Base-by-base conservation (phyloP, 1,284 basidiomycete genomes). In the Mycena citricolor region DNA sequence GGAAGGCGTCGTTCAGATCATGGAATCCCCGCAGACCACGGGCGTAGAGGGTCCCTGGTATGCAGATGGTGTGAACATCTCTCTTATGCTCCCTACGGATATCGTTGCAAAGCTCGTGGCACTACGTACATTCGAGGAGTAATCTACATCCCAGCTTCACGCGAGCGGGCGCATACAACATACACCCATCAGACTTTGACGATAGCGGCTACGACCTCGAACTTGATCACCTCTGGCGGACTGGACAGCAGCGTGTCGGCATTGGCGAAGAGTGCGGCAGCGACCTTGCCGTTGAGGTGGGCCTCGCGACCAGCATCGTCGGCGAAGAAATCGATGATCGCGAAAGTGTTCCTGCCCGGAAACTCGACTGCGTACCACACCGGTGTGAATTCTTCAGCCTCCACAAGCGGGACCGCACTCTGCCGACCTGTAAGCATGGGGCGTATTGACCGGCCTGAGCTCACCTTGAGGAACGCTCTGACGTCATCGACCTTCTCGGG, bases 361-460 rank as follows among this genome's bases (percentile, higher is more conserved):
- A 64, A 65, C 41, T 68, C 59, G 42, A 70, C 54, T 2, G 68
- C 66, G 47, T 67, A 72, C 69, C 70, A 72, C 36, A 66, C 54
- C 7, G 61, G 56, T 2, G 68, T 69, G 22, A 54, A 52, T 3
- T 56, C 49, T 52, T 70, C 69, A 5, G 53, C 59, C 33, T 69
- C 60, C 33, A 70, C 62, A 8, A 67, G 52, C 11, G 67, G 56
- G 4, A 64, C 51, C 16, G 65, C 66, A 17, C 57, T 54, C 66
- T 70, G 31, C 16, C 4, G 13, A 20, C 25, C 8, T 14, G 13
- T 10, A 25, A 5, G 12, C 8, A 14, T 21, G 13, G 37, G 24
- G 7, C 11, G 13, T 8, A 17, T 30, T 21, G 21, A 38, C 13
- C 0, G 42, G 19, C 36, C 20, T 8, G 5, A 34, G 57, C 65